phyloP scores from a whole-genome alignment of 1,284 basidiomycete species.

The Cryptococcus sp. region DNA sequence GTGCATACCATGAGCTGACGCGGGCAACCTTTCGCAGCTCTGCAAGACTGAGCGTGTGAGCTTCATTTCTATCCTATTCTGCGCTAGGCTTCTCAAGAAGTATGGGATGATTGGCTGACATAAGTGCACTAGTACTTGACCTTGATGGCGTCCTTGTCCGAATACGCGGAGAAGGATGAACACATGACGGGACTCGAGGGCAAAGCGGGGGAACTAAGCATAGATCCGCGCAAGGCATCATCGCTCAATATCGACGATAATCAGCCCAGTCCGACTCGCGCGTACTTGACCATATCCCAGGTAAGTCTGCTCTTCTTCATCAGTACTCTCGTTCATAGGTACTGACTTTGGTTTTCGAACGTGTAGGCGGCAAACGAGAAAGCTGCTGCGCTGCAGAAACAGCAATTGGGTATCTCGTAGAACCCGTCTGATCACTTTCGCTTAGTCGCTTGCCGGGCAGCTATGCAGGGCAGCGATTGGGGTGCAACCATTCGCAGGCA shows the following conservation, averaged over 20 bases:
- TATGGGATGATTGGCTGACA: conserved; percentile 21
- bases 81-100: not conserved
- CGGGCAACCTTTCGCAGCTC: conserved; percentile 26
- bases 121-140: not conserved
- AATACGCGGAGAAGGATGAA: conserved; percentile 7
- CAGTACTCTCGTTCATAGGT: not conserved
- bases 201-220: conserved; percentile 25
- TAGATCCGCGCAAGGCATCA: conserved; percentile 22
- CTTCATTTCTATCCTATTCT: conserved; percentile 6
- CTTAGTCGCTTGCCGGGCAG: too few species aligned
- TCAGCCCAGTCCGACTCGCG: conserved; percentile 35
- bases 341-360: not conserved
- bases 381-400: conserved; percentile 16
- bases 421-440: too few species aligned
- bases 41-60: conserved; percentile 50
- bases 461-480: too few species aligned
- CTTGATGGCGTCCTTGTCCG: conserved; percentile 4
- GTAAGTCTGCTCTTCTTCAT: conserved; percentile 20
- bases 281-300: conserved; percentile 54
- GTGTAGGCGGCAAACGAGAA: conserved; percentile 22
- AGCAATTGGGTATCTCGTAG: conserved; percentile 2
- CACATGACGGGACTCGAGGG: conserved; percentile 15
- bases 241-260: conserved; percentile 18
- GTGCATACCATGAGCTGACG: too few species aligned
- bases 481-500: too few species aligned